phyloP scores from a whole-genome alignment of 139 green algal species.

The Chlorella vulgaris region DNA sequence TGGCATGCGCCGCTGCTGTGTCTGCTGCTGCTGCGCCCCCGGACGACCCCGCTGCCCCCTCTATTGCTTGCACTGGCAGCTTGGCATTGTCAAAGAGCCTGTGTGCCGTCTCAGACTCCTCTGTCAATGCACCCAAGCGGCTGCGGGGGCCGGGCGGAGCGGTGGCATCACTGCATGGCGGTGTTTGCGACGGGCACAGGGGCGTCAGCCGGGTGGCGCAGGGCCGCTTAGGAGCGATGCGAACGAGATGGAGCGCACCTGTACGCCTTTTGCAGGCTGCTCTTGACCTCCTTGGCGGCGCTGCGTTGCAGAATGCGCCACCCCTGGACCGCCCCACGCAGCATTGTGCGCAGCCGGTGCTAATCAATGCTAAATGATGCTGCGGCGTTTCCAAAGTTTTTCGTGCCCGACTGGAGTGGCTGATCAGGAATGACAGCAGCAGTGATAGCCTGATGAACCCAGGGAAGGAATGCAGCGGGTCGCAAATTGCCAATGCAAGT shows the following conservation, averaged over 20 bases:
- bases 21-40: conserved; percentile 20
- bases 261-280: neutral
- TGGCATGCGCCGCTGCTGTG: conserved; percentile 4
- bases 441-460: too few relatives aligned
- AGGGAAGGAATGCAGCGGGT: too few relatives aligned
- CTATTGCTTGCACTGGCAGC: conserved; percentile 14
- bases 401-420: too few relatives aligned
- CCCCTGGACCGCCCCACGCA: conserved; percentile 4
- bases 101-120: conserved; percentile 19
- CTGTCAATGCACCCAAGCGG: conserved; percentile 16
- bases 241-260: neutral
- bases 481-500: too few relatives aligned
- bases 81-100: conserved; percentile 57
- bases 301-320: conserved; percentile 21
- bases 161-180: conserved; percentile 34
- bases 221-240: too few relatives aligned
- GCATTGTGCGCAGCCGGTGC: neutral
- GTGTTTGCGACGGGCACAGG: too few relatives aligned
- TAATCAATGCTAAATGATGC: neutral
- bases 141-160: neutral
- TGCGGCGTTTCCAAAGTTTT: neutral
- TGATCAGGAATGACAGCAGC: too few relatives aligned
- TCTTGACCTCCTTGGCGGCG: neutral
- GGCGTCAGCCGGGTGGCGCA: too few relatives aligned
- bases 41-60: neutral